Base-by-base conservation (phyloP, 345 rosid species). In the Microthlaspi erraticum region DNA sequence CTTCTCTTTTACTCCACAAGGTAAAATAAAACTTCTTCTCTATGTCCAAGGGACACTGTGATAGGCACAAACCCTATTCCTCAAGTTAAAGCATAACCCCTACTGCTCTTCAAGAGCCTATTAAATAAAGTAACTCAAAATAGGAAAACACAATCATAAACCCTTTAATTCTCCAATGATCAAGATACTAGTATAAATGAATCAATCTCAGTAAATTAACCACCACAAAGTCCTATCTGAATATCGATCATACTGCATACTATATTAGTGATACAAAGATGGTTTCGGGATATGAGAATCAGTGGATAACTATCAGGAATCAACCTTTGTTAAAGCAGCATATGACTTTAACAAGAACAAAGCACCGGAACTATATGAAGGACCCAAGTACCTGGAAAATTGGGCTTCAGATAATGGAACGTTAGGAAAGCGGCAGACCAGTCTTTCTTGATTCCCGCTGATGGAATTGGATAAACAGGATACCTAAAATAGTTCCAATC, bases 341-440 rank as follows among this genome's bases (percentile, higher is more conserved):
- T 33, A 19, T 23, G 37, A 23, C n/a, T 44, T 56, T 55, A 42
- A 55, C 34, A 43, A 67, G 41, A 43, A 67, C 62, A 42, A 11
- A 66, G 51, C 16, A 3, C 13, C 7, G 1, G 17, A 66, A 42
- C 37, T 44, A 43, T 33, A 56, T 44, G 26, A 14, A 20, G 16
- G 33, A 53, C 33, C 32, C 49, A 58, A 37, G 57, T 77, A 84
- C 88, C 84, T 81, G 58, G 64, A 66, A 74, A 71, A 29, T 49
- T 5, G 8, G 78, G 72, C 8, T 48, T 64, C 58, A 83, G 49
- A 14, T 36, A 54, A 71, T 85, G 89, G 58, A 75, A 85, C 19
- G 89, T 85, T 8, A 81, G 51, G 75, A 83, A 85, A 46, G 75
- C 51, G 19, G 89, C 82, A 33, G 75, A 64, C 7, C 83, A 19